These are phyloP conservation scores for Haplographium delicatum DNA, from an alignment of 495 filamentous ascomycete species.

Conservation along the genomic window DNA sequence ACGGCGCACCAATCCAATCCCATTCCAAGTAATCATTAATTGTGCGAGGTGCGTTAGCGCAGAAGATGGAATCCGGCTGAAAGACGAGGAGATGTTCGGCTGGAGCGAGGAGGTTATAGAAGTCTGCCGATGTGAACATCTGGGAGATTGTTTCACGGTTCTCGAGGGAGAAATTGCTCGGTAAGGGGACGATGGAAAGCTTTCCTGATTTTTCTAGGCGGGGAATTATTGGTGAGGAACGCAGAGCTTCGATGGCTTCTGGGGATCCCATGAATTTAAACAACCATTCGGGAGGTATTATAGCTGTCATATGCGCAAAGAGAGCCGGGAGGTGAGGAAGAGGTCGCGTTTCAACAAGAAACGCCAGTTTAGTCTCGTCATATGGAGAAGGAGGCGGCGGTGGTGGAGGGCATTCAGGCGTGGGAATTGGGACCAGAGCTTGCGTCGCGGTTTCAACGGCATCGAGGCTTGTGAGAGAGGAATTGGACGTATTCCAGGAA, in stretches of 20 bases:
- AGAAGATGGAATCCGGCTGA: constrained; percentile 25
- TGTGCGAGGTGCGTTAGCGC: constrained; percentile 10
- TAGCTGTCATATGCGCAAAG: constrained; percentile 19
- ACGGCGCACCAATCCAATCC: constrained; percentile 26
- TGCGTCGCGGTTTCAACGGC: no score
- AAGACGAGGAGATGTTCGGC: constrained; percentile 26
- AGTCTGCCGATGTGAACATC: constrained; percentile 19
- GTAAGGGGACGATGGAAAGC: constrained; percentile 11
- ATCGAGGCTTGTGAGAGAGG: no score
- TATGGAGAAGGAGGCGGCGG: constrained; percentile 27
- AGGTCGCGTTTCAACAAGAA: constrained; percentile 25
- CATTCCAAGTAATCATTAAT: constrained; percentile 21
- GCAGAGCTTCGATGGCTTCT: constrained; percentile 5
- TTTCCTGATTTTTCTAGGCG: constrained; percentile 15
- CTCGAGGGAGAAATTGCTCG: constrained; percentile 12
- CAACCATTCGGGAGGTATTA: constrained; percentile 24
- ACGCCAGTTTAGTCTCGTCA: constrained; percentile 21
- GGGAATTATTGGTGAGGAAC: constrained; percentile 4
- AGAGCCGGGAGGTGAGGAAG: constrained; percentile 21
- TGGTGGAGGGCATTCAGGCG: constrained; percentile 2
- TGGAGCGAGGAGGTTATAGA: constrained; percentile 20
- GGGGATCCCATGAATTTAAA: constrained; percentile 22
- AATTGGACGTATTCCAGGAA: no score
- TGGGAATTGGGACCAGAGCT: neutral
- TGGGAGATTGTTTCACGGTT: constrained; percentile 18